A percentile compares a stretch with the other conserved stretches of the same genome.
These are phyloP conservation scores for Stachybotrys elegans DNA, from an alignment of 2,329 filamentous ascomycete genomes.

Conservation along the genomic window DNA sequence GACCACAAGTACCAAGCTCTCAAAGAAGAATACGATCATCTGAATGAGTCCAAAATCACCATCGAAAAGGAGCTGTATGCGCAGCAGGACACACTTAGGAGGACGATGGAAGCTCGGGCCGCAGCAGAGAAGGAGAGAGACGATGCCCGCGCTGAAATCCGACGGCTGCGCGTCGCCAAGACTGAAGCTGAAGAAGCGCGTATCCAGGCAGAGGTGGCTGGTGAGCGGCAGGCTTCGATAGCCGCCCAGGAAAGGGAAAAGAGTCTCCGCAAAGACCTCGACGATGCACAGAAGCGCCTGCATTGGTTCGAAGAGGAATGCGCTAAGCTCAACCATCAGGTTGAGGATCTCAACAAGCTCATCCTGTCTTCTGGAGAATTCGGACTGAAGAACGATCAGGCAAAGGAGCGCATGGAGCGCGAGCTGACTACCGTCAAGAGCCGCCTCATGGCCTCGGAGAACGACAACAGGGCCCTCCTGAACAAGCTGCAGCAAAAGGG, in stretches of 20 bases:
- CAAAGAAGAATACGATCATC: slow-evolving; percentile 75
- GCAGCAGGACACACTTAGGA: slow-evolving; percentile 84
- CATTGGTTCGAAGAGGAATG: slow-evolving; percentile 78
- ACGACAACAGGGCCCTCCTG: slow-evolving; percentile 89
- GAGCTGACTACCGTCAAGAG: slow-evolving; percentile 90
- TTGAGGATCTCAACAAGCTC: slow-evolving; percentile 80
- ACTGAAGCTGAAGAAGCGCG: slow-evolving; percentile 81
- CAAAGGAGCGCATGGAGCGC: slow-evolving; percentile 87
- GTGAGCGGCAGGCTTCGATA: slow-evolving; percentile 72
- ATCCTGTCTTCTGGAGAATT: slow-evolving; percentile 88
- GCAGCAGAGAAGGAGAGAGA: slow-evolving; percentile 83
- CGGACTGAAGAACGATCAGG: slow-evolving; percentile 83
- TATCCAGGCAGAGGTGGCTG: slow-evolving; percentile 72
- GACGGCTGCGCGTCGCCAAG: slow-evolving; percentile 76
- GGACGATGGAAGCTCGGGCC: slow-evolving; percentile 75
- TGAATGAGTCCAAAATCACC: slow-evolving; percentile 93
- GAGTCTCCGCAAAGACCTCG: slow-evolving; percentile 72
- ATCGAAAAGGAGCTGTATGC: slow-evolving; percentile 98
- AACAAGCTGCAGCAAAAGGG: slow-evolving; percentile 98
- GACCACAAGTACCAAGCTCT: slow-evolving; percentile 83
- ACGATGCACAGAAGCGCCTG: slow-evolving; percentile 70
- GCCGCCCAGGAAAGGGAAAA: slow-evolving; percentile 77
- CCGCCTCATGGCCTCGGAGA: slow-evolving; percentile 84
- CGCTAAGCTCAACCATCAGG: slow-evolving; percentile 67
- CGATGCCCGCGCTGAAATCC: slow-evolving; percentile 81